These are phyloP conservation scores for Chaetomium globosum DNA, from an alignment of 2,329 filamentous ascomycete species.

Conservation along the genomic window DNA sequence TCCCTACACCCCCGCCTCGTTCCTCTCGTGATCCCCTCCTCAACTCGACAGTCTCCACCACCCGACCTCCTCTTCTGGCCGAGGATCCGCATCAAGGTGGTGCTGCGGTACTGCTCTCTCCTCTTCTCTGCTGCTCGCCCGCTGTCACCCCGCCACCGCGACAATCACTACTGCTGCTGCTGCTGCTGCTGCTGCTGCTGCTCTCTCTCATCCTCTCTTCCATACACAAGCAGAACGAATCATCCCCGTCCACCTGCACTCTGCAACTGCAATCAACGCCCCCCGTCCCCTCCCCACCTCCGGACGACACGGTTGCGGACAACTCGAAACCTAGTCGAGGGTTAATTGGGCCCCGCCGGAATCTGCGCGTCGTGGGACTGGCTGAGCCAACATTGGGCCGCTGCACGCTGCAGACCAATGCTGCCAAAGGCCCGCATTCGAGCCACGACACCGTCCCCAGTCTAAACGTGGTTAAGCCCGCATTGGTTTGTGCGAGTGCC, in stretches of 20 bases:
- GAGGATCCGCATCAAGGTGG: constrained; percentile 17
- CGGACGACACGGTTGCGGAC: constrained; percentile 28
- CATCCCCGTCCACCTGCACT: constrained; percentile 29
- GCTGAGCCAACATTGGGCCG: constrained; percentile 40
- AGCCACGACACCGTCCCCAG: constrained; percentile 47
- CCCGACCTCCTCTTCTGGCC: constrained; percentile 22
- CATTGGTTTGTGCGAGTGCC: constrained; percentile 35
- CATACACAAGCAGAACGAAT: constrained; percentile 29
- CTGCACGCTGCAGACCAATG: constrained; percentile 41
- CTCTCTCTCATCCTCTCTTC: neutral
- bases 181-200: neutral
- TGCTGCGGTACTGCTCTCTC: neutral
- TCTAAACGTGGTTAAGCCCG: constrained; percentile 43
- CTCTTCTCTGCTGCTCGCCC: constrained; percentile 1
- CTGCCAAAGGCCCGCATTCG: constrained; percentile 45
- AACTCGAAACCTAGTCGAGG: constrained; percentile 27
- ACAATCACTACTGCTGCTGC: constrained; percentile 6
- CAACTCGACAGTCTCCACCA: constrained; percentile 20
- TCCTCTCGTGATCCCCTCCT: constrained; percentile 18
- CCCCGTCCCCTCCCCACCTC: neutral
- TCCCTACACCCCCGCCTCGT: neutral
- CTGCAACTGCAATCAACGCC: constrained; percentile 16
- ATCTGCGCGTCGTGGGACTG: constrained; percentile 36
- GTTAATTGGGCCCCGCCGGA: constrained; percentile 36
- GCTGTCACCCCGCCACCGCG: constrained; percentile 18